Evolutionary conservation across 2,329 filamentous ascomycete genomes (phyloP), one percentile per base, ranked within the genome.

Genomic region (Pestalotiopsis sp.): DNA sequence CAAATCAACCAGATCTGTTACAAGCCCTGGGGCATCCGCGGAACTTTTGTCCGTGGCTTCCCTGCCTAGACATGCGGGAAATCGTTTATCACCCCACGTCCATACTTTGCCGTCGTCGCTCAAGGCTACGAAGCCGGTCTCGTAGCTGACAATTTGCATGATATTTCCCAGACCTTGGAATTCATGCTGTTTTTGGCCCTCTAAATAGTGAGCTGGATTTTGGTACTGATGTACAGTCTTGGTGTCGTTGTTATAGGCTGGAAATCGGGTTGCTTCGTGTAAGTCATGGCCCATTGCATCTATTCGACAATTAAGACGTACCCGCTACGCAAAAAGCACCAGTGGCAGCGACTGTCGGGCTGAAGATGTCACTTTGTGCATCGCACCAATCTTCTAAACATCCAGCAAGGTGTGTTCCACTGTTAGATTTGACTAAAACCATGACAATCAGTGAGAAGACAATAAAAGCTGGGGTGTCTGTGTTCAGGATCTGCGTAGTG

Each of bases 61-160:
- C 20, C 90, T 84, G 4, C 87, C 89, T 0, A 92, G 84, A 67
- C 86, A 88, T 45, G 83, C 80, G 36, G 80, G 78, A 72, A 88
- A 91, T 17, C 90, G 85, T 61, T 83, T 79, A 72, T 92, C 90
- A 7, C 90, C 90, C 76, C 85, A 82, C 0, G 85, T 86, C 71
- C 80, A 83, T 31, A 88, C 85, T 1, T 77, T 74, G n/a, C 82
- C 84, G 12, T 81, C 74, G 0, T 80, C 67, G 2, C 83, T 77
- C 6, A 88, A 77, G 14, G 84, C 80, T 4, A 81, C 79, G 72
- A 88, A 87, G 1, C 86, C 86, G 0, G 83, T 79, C 58, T 85
- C 82, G 71, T 83, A 87, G 17, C 85, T 80, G 20, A 78, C 81
- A 1, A 87, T 72, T 67, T 88, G 83, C 23, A 72, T 73, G 23